These are phyloP conservation scores for Salix exigua DNA, from an alignment of 345 rosid species.

Conservation along the genomic window DNA sequence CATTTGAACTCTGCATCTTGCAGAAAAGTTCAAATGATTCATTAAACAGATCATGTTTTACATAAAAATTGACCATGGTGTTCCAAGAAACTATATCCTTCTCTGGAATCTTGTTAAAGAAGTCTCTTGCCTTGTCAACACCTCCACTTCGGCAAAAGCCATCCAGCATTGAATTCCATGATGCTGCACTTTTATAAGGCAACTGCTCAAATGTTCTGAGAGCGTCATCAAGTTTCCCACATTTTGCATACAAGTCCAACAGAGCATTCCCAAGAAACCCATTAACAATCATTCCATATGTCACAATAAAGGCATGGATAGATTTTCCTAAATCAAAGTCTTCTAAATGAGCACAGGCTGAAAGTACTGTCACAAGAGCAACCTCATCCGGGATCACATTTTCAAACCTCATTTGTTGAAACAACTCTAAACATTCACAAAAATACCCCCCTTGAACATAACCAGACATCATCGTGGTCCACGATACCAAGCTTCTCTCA, in stretches of 20 bases:
- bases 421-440: neutral
- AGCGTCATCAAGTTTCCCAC: constrained; percentile 12
- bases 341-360: constrained; percentile 14
- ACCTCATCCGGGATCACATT: constrained; percentile 11
- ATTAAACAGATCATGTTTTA: neutral
- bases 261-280: constrained; percentile 26
- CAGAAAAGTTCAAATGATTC: constrained; percentile 12
- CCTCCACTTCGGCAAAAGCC: constrained; percentile 22
- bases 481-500: constrained; percentile 5
- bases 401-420: constrained; percentile 7
- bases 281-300: neutral
- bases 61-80: constrained; percentile 7
- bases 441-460: constrained; percentile 1
- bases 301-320: neutral
- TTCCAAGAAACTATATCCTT: constrained; percentile 14
- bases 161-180: constrained; percentile 28
- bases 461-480: constrained; percentile 13
- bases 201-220: constrained; percentile 4
- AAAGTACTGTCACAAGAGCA: constrained; percentile 14
- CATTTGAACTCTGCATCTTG: constrained; percentile 20
- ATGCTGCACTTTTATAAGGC: constrained; percentile 17
- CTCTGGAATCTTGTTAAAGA: constrained; percentile 6
- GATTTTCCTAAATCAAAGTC: constrained; percentile 6
- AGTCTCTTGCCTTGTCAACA: neutral
- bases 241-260: constrained; percentile 12